Evolutionary conservation across 1,284 basidiomycete species (phyloP), one percentile per base, ranked within the genome.

Genomic region (Moniliella sp.): DNA sequence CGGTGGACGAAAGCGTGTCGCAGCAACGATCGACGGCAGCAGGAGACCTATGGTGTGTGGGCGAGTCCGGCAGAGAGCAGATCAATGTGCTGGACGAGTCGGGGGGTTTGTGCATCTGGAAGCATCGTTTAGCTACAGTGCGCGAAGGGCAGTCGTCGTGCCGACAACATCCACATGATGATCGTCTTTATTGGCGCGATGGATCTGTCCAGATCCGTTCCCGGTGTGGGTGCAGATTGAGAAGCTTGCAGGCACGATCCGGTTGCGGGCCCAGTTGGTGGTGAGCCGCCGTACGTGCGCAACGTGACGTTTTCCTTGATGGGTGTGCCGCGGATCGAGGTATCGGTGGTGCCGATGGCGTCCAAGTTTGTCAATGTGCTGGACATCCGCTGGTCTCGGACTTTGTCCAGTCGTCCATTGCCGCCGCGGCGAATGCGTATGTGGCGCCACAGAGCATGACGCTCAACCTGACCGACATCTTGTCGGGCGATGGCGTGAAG

Each of bases 241-340:
- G 33, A 71, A 73, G 11, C 66, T 79, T 16, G 66, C 72, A 5
- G 74, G 74, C 3, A 74, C 75, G 4, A 68, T 73, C 3, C 68
- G 79, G n/a, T 62, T 77, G 17, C 69, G 79, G n/a, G 64, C 78
- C 15, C 76, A 81, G 58, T 71, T 83, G 46, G 78, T 78, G 27
- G 72, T 77, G 0, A 72, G 44, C 69, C 75, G 4, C 47, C 78
- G 57, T 53, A 76, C 71, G 68, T 75, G 33, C 65, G 72, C 42
- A 68, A 68, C 45, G 51, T 71, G 28, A 67, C 74, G 3, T 64
- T 81, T 37, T 74, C 77, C 0, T 62, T 84, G 10, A 73, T 81
- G 58, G 79, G 79, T 12, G 71, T 79, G 3, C 80, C 80, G 0
- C 68, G 70, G 14, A 70, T 82, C 32, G 71, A 73, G 27, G 69